These are phyloP conservation scores for Eutreptiella sp. DNA, from an alignment of 208 protist species.

Conservation along the genomic window DNA sequence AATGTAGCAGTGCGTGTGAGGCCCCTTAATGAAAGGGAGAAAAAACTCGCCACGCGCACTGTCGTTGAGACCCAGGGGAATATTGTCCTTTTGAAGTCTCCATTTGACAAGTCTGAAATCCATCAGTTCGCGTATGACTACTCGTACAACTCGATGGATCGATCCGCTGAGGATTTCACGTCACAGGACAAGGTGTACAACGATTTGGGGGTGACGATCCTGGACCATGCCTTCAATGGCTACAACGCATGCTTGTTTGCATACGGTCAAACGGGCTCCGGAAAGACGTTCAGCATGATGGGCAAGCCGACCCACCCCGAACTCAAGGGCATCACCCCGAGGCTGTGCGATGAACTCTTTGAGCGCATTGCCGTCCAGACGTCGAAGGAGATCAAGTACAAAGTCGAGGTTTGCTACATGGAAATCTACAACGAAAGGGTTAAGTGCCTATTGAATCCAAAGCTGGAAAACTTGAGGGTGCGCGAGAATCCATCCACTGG, in stretches of 20 bases:
- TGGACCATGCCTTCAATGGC: slow-evolving; percentile 48
- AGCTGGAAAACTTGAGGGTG: slow-evolving; percentile 20
- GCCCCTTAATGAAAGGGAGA: too few species aligned
- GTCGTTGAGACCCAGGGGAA: too few species aligned
- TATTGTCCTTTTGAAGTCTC: too few species aligned
- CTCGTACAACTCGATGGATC: slow-evolving; percentile 1
- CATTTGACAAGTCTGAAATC: too few species aligned
- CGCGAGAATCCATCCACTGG: slow-evolving; percentile 69
- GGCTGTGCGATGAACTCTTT: slow-evolving; percentile 22
- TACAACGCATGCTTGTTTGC: slow-evolving; percentile 32
- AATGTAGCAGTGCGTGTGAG: too few species aligned
- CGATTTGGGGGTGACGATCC: slow-evolving; percentile 40
- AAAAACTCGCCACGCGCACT: too few species aligned
- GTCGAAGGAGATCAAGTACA: slow-evolving; percentile 4
- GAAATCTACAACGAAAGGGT: slow-evolving; percentile 38
- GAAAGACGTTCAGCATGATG: slow-evolving; percentile 50
- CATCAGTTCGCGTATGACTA: slow-evolving; percentile 20
- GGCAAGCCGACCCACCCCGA: not conserved
- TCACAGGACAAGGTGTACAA: slow-evolving; percentile 44
- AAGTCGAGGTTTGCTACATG: slow-evolving; percentile 25
- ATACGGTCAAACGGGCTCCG: slow-evolving; percentile 35
- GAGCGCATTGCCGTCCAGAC: too few species aligned
- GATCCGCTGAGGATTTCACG: slow-evolving; percentile 12
- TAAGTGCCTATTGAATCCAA: slow-evolving; percentile 10
- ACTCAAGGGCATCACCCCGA: slow-evolving; percentile 29